Conservation (phyloP, 2,329 filamentous ascomycete genomes). For the Xylariaceae sp. region DNA sequence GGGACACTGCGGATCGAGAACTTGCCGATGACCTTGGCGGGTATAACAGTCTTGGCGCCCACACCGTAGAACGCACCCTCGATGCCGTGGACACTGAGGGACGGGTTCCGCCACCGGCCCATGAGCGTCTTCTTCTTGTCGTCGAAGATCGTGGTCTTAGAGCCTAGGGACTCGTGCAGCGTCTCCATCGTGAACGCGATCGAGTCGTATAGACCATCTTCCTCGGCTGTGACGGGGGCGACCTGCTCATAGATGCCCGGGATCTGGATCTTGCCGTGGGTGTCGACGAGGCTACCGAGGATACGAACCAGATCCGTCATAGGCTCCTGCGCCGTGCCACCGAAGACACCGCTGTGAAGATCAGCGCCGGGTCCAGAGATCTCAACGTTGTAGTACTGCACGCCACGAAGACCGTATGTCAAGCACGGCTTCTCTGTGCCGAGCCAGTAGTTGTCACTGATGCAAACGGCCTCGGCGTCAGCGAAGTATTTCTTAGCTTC, state of each 20-base stretch:
- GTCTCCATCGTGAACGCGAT: slow-evolving; percentile 98
- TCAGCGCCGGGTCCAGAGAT: slow-evolving; percentile 89
- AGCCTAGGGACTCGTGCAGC: slow-evolving; percentile 86
- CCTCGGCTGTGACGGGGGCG: slow-evolving; percentile 79
- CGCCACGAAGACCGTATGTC: slow-evolving; percentile 93
- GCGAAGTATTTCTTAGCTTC: slow-evolving; percentile 95
- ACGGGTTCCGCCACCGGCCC: slow-evolving; percentile 93
- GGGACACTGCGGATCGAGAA: slow-evolving; percentile 98
- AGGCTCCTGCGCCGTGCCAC: slow-evolving; percentile 92
- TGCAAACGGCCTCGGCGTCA: slow-evolving; percentile 93
- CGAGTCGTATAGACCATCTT: slow-evolving; percentile 79
- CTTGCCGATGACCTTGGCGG: slow-evolving; percentile 95
- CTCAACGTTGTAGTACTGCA: slow-evolving; percentile 95
- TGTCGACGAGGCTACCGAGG: slow-evolving; percentile 80
- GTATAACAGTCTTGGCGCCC: slow-evolving; percentile 97
- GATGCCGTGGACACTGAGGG: slow-evolving; percentile 87
- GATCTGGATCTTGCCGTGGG: slow-evolving; percentile 87
- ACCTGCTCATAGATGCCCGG: slow-evolving; percentile 94
- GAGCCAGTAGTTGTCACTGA: slow-evolving; percentile 99
- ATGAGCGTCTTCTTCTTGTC: slow-evolving; percentile 92
- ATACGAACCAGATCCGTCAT: slow-evolving; percentile 93
- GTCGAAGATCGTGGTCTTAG: slow-evolving; percentile 78
- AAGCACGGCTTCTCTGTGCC: slow-evolving; percentile 97
- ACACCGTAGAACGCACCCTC: slow-evolving; percentile 92
- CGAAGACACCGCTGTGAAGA: slow-evolving; percentile 94